Base-by-base conservation (phyloP, 306 rosid genomes). In the Castanea sativa region DNA sequence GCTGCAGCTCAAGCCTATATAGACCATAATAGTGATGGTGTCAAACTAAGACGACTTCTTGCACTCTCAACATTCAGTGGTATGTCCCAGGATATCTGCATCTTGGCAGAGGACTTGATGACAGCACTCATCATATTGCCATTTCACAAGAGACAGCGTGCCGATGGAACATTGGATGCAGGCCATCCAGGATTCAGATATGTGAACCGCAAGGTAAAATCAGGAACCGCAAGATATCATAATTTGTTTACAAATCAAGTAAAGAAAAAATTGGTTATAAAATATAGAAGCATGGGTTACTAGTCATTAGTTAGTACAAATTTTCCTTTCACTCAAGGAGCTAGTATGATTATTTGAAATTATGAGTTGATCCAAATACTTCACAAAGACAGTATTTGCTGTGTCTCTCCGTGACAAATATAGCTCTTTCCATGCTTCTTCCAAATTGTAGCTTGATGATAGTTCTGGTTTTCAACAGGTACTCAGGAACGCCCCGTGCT, bases 131-230 rank as follows among this genome's bases (percentile, higher is more conserved):
- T 95, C 85, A 81, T 95, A 58, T 80, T 95, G 77, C 99, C 98
- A 57, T 95, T 95, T 79, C 99, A 95, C 82, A 86, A 90, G 86
- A 85, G 15, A 68, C 92, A 85, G 73, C 72, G 83, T 13, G 33
- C 74, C 11, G 92, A 90, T 52, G 97, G 97, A 72, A 82, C 83
- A 19, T 76, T 90, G 57, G 92, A 88, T 71, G 70, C 73, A 3
- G 96, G 94, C 70, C 84, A 89, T 73, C 63, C 86, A 23, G 89
- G 93, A 12, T 95, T 95, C 84, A 85, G 97, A 85, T 86, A 88
- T 38, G 98, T 95, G 23, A 93, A 93, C 75, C 85, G 93, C 38
- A 95, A 93, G 98, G 98, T 95, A 89, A 84, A 60, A 16, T 41
- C 73, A 43, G 6, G 4, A 60, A 52, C 15, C 27, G 27, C 27